Conservation (phyloP, 2,329 filamentous ascomycete species). For the Penicillium sp. region DNA sequence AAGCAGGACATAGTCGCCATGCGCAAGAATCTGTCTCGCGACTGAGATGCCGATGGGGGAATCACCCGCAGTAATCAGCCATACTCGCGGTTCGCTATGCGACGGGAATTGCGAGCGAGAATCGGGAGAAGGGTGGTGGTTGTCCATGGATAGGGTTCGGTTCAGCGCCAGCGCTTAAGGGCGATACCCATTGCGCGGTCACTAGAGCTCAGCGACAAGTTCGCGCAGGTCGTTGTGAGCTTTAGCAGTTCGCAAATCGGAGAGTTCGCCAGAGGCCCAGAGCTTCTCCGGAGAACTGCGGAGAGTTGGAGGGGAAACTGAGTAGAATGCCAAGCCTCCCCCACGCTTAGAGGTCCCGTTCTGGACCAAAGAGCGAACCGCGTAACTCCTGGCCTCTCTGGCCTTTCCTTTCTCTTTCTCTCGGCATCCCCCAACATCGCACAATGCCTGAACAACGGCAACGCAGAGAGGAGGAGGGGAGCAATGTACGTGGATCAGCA, state of each 20-base stretch:
- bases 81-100: slow-evolving; percentile 74
- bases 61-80: slow-evolving; percentile 86
- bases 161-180: slow-evolving; percentile 23
- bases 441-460: slow-evolving; percentile 45
- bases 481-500: slow-evolving; percentile 25
- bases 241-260: not conserved
- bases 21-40: slow-evolving; percentile 77
- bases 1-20: slow-evolving; percentile 87
- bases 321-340: slow-evolving; percentile 16
- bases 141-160: slow-evolving; percentile 34
- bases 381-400: slow-evolving; percentile 8
- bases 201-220: slow-evolving; percentile 5
- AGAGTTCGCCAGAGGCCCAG: not conserved
- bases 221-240: not conserved
- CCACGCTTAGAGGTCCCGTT: slow-evolving; percentile 5
- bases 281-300: slow-evolving; percentile 13
- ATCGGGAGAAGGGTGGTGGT: slow-evolving; percentile 32
- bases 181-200: slow-evolving; percentile 33
- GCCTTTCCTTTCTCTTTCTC: slow-evolving; percentile 16
- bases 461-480: slow-evolving; percentile 38
- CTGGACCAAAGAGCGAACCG: slow-evolving; percentile 14
- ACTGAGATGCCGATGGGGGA: slow-evolving; percentile 83
- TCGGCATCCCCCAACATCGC: slow-evolving; percentile 29
- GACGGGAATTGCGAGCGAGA: slow-evolving; percentile 56
- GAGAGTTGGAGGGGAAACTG: slow-evolving; percentile 12